Evolutionary conservation across 164 flowering plant genomes (phyloP).

Genomic region (Hamamelis virginiana): DNA sequence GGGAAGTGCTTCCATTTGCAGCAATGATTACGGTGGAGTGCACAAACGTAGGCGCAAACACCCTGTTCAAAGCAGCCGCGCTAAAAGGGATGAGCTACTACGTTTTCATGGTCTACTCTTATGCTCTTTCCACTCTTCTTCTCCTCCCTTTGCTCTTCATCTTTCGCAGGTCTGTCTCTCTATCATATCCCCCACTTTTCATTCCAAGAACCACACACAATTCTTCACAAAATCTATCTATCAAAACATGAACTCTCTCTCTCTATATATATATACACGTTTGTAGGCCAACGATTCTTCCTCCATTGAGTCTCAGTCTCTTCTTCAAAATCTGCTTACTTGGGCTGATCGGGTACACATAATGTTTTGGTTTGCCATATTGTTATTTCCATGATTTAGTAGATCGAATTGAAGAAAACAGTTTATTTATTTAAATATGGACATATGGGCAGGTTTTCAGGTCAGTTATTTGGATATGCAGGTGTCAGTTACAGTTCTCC

Average conservation of each 20-base stretch:
- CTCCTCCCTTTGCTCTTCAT: conserved; percentile 39
- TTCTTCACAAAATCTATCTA: neutral
- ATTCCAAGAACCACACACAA: too few relatives aligned
- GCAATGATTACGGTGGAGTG: conserved; percentile 38
- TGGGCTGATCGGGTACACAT: conserved; percentile 27
- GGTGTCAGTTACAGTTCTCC: conserved; percentile 33
- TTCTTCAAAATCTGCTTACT: conserved; percentile 45
- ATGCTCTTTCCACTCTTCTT: conserved; percentile 34
- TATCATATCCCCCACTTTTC: neutral
- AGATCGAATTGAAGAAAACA: neutral
- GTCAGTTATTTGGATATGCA: conserved; percentile 10
- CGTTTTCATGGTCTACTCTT: conserved; percentile 36
- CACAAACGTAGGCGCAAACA: conserved; percentile 25
- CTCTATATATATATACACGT: too few relatives aligned
- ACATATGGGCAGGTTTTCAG: conserved; percentile 9
- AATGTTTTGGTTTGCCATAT: too few relatives aligned
- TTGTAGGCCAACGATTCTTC: conserved; percentile 29
- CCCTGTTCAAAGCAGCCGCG: conserved; percentile 38
- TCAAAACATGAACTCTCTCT: too few relatives aligned
- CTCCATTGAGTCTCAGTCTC: conserved; percentile 9
- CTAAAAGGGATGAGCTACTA: conserved; percentile 35
- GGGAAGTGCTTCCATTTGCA: conserved; percentile 25
- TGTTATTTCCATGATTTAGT: too few relatives aligned
- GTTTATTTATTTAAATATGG: too few relatives aligned
- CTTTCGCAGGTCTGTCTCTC: conserved; percentile 17